phyloP scores from a whole-genome alignment of 176 grass and related monocot genomes.

The Raddia guianensis region DNA sequence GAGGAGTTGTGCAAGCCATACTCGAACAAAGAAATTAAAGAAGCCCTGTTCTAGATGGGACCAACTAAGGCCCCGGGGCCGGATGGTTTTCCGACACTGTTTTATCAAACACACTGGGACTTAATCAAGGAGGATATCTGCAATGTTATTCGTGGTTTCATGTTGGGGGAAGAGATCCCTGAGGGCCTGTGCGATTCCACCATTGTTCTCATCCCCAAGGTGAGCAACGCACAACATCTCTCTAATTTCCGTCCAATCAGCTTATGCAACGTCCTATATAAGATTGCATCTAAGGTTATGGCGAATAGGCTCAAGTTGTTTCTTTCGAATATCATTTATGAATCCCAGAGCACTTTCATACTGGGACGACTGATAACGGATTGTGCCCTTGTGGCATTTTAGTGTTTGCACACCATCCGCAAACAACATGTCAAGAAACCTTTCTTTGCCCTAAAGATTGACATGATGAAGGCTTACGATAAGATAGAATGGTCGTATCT shows the following conservation, averaged over 20 bases:
- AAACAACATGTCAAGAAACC: neutral
- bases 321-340: neutral
- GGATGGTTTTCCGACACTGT: too few relatives aligned
- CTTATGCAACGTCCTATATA: neutral
- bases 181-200: too few relatives aligned
- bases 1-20: neutral
- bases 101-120: neutral
- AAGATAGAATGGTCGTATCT: too few relatives aligned
- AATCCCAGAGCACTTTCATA: too few relatives aligned
- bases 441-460: neutral
- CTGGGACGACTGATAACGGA: too few relatives aligned
- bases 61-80: too few relatives aligned
- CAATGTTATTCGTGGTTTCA: neutral
- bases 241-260: too few relatives aligned
- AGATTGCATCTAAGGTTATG: neutral
- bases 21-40: too few relatives aligned
- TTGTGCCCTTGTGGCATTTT: neutral
- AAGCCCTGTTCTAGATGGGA: too few relatives aligned
- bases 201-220: too few relatives aligned
- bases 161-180: neutral
- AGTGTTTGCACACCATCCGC: neutral
- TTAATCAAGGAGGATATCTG: neutral
- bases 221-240: too few relatives aligned
- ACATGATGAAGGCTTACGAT: too few relatives aligned
- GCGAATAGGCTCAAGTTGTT: neutral